Evolutionary conservation across 305 asterid species (phyloP), one percentile per base, ranked within the genome.

Genomic region (Petunia hybrid): DNA sequence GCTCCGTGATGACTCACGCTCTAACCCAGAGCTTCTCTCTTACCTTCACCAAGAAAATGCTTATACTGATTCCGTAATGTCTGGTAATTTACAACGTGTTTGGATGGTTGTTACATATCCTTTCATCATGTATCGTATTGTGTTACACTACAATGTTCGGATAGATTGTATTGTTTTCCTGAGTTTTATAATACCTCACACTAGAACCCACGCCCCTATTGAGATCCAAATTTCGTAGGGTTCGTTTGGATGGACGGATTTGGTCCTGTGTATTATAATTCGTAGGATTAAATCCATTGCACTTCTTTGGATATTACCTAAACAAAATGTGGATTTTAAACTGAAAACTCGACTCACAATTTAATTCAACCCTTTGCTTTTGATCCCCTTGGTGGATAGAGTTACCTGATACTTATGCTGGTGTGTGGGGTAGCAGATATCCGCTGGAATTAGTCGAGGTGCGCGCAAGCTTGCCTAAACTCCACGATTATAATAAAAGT

Each of bases 1-100:
- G 98, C 93, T 94, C 77, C 99, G 99, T 78, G 98, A 95, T 77
- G 99, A 95, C 82, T 89, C 94, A 64, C 98, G 98, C 64, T 82
- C 96, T 2, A 85, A 91, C 79, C 91, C 97, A 5, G 84, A 91
- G 60, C 83, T 95, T 55, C 84, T 95, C 76, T 86, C 85, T 81
- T 85, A 95, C 84, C 95, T 95, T 56, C 87, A 85, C 1, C 84
- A 85, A 80, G 99, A 95, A 88, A 95, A 94, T 84, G 94, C 93
- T 45, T 90, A 91, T 82, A 82, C 92, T 59, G 92, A 92, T 70
- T 87, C 84, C 77, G 46, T 86, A 76, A 94, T 95, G 99, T 88
- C 98, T 82, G 98, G 99, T 95, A 22, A 22, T 22, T 22, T 22
- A 22, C 31, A 22, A 22, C 31, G 31, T 22, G 31, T 22, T 22